These are phyloP conservation scores for Pseudocercospora eumusae DNA, from an alignment of 2,329 filamentous ascomycete species.

Conservation along the genomic window DNA sequence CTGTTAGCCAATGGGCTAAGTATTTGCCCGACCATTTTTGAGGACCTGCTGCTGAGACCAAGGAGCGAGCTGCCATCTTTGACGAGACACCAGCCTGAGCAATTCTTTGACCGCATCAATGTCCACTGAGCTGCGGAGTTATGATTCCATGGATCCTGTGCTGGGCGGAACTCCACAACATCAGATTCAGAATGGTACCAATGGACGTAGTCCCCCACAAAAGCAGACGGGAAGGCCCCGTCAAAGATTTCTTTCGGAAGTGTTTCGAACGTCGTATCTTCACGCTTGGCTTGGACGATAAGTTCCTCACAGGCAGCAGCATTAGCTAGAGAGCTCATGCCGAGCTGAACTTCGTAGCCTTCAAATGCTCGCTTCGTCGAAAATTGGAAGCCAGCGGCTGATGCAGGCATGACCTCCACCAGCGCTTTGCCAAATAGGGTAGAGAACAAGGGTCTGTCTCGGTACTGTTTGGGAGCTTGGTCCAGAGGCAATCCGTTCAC, in stretches of 20 bases:
- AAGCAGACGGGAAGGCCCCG: background rate
- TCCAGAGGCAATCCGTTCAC: conserved; percentile 53
- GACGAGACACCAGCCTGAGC: background rate
- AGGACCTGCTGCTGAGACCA: background rate
- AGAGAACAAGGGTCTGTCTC: conserved; percentile 46
- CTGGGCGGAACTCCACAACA: background rate
- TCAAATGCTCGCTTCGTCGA: conserved; percentile 42
- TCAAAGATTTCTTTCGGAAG: background rate
- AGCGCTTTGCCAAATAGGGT: conserved; percentile 58
- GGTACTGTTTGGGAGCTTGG: conserved; percentile 57
- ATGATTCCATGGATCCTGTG: background rate
- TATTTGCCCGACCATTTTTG: background rate
- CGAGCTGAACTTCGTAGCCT: conserved; percentile 2
- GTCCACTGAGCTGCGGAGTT: background rate
- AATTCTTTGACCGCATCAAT: background rate
- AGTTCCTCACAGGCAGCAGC: background rate
- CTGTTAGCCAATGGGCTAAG: background rate
- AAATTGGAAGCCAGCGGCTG: conserved; percentile 57
- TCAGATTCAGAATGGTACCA: background rate
- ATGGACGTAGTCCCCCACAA: background rate
- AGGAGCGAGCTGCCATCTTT: background rate
- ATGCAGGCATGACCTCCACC: conserved; percentile 56
- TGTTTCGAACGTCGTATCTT: background rate
- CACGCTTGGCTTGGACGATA: conserved; percentile 2
- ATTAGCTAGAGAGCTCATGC: background rate